These are phyloP conservation scores for Aspergillus sp. DNA, from an alignment of 2,329 filamentous ascomycete species.

Conservation along the genomic window DNA sequence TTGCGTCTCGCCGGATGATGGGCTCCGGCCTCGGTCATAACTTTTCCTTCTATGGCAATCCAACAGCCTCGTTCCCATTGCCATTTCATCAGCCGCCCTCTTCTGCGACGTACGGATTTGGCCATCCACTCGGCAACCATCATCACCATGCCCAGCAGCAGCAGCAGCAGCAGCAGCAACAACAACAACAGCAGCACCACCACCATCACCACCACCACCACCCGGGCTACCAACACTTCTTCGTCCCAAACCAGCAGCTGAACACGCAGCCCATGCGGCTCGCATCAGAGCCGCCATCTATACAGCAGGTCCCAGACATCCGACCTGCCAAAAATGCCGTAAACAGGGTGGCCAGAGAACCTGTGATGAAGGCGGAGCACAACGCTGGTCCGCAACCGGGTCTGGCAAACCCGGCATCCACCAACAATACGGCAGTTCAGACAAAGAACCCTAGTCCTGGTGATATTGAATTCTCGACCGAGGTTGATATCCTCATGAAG, in stretches of 20 bases:
- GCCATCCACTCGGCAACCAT: conserved; percentile 38
- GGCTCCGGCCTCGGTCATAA: conserved; percentile 37
- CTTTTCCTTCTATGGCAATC: conserved; percentile 44
- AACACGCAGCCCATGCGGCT: conserved; percentile 34
- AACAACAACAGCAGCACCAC: conserved; percentile 14
- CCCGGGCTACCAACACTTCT: conserved; percentile 40
- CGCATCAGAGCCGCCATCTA: conserved; percentile 34
- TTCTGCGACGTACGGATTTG: conserved; percentile 36
- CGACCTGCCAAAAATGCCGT: conserved; percentile 44
- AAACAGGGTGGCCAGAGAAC: conserved; percentile 32
- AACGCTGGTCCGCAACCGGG: conserved; percentile 10
- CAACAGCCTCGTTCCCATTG: conserved; percentile 41
- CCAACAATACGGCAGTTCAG: conserved; percentile 16
- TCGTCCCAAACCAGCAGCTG: conserved; percentile 34
- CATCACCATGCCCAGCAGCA: conserved; percentile 26
- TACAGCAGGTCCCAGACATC: conserved; percentile 43
- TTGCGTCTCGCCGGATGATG: conserved; percentile 44
- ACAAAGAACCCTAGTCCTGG: conserved; percentile 52
- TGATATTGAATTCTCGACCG: conserved; percentile 73
- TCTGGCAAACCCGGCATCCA: conserved; percentile 11
- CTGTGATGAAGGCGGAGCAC: conserved; percentile 21
- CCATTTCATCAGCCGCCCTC: conserved; percentile 41
- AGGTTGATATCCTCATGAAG: conserved; percentile 87
- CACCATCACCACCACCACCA: conserved; percentile 29
- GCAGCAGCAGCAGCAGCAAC: conserved; percentile 12